Base-by-base conservation (phyloP, 352 stramenopile species). In the Hyaloperonospora brassicae region DNA sequence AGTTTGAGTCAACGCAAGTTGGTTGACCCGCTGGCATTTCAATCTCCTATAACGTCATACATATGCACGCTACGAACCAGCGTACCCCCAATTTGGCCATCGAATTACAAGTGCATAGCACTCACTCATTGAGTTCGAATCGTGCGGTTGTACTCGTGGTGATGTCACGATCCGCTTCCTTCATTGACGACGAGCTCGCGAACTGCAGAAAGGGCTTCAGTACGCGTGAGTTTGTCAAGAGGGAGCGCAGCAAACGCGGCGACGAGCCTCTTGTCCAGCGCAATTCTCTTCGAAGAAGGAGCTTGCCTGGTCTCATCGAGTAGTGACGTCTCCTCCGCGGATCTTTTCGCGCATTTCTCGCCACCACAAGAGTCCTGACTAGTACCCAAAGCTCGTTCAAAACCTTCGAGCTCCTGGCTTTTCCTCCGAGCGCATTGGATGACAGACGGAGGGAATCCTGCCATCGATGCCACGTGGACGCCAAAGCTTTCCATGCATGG, bases 401-500 rank as follows among this genome's bases (percentile, higher is more conserved):
- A 79, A 17, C 66, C 66, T 73, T 98, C 95, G n/a, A 99, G 82
- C 59, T 98, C 87, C 5, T 79, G 74, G 25, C 94, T 97, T 74
- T 98, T 98, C 36, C 77, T 74, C 59, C 95, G 95, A 51, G 96
- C 96, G 64, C 92, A 90, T 30, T 73, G 69, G 52, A 99, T 93
- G 23, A 99, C 95, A 2, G 73, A 70, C 5, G 51, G 14, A 4
- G 97, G 97, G 56, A 99, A 98, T 47, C 94, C 85, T 12, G 95
- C 96, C 84, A 99, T 97, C 54, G 97, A 84, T 8, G 97, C 97
- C 14, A 99, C 96, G 68, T 99, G 94, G 50, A 99, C 98, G 47
- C 97, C 97, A 72, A 99, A 99, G 58, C 87, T 98, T 70, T 98
- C 87, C 59, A 98, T 86, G 76, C 96, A 99, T 5, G 94, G 82